phyloP scores from a whole-genome alignment of 2,329 filamentous ascomycete species.

The Leptodontidium sp. region DNA sequence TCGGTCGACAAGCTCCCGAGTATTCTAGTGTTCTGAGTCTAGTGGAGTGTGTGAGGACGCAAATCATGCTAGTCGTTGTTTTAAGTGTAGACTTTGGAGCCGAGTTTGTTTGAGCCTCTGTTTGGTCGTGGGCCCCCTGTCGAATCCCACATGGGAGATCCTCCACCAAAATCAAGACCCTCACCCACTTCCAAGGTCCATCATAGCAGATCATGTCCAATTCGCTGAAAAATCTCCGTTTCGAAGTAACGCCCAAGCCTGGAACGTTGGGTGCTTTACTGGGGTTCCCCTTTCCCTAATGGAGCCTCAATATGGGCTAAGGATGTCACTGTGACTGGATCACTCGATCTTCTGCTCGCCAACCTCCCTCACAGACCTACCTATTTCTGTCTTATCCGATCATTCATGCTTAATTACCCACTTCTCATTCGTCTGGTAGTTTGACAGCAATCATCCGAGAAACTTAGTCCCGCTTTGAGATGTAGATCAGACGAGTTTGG shows the following conservation, averaged over 20 bases:
- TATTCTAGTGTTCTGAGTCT: not conserved
- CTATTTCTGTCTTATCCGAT: constrained; percentile 29
- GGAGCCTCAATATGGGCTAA: constrained; percentile 20
- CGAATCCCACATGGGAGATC: constrained; percentile 7
- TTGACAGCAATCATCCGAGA: constrained; percentile 31
- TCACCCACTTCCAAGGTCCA: constrained; percentile 22
- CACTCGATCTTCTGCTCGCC: constrained; percentile 10
- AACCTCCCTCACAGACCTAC: constrained; percentile 22
- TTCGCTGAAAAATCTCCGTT: constrained; percentile 30
- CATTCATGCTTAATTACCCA: constrained; percentile 21
- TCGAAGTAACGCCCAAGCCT: constrained; percentile 30
- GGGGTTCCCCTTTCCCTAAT: constrained; percentile 4
- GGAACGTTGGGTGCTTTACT: constrained; percentile 35
- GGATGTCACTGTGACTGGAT: constrained; percentile 24
- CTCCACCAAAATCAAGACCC: constrained; percentile 26
- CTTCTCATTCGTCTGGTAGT: constrained; percentile 27
- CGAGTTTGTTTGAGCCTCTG: constrained; percentile 38
- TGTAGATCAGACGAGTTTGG: constrained; percentile 43
- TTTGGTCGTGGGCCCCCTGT: constrained; percentile 31
- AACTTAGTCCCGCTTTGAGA: constrained; percentile 33
- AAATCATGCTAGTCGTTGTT: constrained; percentile 31
- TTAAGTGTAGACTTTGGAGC: constrained; percentile 34
- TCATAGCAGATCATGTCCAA: constrained; percentile 20
- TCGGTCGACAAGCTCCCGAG: not conserved
- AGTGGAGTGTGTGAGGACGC: constrained; percentile 21